Evolutionary conservation across 306 rosid species (phyloP), one percentile per base, ranked within the genome.

Genomic region (Abrus pulchellus): DNA sequence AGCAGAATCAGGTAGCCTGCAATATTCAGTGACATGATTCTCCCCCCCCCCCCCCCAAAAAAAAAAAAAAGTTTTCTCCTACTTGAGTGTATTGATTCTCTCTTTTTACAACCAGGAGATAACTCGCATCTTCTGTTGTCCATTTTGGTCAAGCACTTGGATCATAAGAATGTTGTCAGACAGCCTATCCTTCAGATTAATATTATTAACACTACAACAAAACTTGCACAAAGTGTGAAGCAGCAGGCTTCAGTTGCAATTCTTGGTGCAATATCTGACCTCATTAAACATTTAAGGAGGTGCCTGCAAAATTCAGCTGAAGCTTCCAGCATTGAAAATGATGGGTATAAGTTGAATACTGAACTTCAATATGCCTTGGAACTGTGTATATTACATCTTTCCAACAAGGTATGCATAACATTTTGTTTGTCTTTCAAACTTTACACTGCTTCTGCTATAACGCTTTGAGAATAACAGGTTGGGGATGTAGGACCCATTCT

Each of bases 401-500:
- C 92, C 47, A 86, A 72, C 76, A 95, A 95, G 96, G 99, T 91
- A 82, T 68, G 81, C 80, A 12, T 41, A 33, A 28, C 67, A 62
- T 52, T 59, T 63, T 65, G 11, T 72, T 73, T 67, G 7, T 70
- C 13, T 80, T 71, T 85, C 62, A 45, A 62, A 76, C 67, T 47
- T 52, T 41, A 44, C 69, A 34, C 36, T 70, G 32, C 82, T 29
- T 67, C 78, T 29, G 52, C 64, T 72, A 76, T 80, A 81, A 65
- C 77, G 55, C 80, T 82, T 85, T 86, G 80, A 77, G 54, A 83
- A 83, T 82, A 32, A 67, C 88, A 95, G 96, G 93, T 95, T 55
- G 98, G 93, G 50, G 98, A 93, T 85, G 89, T 86, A 74, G 98
- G 97, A 65, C 97, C 97, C 55, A 90, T 95, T 84, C 98, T 95